These are phyloP conservation scores for Hypomyces rosellus DNA, from an alignment of 2,329 filamentous ascomycete genomes.

Conservation along the genomic window DNA sequence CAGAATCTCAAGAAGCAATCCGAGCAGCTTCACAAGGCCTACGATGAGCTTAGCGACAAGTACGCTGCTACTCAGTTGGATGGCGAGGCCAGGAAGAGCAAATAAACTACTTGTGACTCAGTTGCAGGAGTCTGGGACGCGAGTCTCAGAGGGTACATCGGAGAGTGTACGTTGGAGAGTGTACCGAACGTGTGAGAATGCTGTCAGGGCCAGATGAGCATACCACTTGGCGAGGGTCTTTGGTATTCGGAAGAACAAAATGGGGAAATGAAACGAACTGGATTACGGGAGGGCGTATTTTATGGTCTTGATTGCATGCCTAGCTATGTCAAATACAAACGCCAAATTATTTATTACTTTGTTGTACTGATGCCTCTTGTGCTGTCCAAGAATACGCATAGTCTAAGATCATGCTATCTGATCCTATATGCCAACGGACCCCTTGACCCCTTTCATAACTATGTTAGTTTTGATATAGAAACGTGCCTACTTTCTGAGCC, in stretches of 20 bases:
- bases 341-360: not conserved
- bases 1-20: slow-evolving; percentile 89
- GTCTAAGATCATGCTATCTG: not conserved
- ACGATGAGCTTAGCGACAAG: slow-evolving; percentile 79
- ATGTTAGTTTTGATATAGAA: not conserved
- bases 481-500: slow-evolving; percentile 5
- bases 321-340: slow-evolving; percentile 5
- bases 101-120: slow-evolving; percentile 9
- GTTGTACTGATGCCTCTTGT: not conserved
- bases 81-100: slow-evolving; percentile 51
- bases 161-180: not conserved
- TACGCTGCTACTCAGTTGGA: slow-evolving; percentile 54
- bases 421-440: not conserved
- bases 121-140: not conserved
- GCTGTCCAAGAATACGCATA: not conserved
- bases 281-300: not conserved
- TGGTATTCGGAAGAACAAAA: not conserved
- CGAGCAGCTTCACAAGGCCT: slow-evolving; percentile 75
- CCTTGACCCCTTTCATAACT: not conserved
- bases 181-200: not conserved
- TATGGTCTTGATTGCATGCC: slow-evolving; percentile 2
- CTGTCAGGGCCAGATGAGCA: not conserved
- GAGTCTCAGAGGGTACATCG: not conserved
- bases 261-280: not conserved
- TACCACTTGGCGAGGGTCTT: not conserved